A percentile compares a stretch with the other conserved stretches of the same genome.
Evolutionary conservation across 2,329 filamentous ascomycete species (phyloP).

Genomic region (Chaetothyriales sp.): DNA sequence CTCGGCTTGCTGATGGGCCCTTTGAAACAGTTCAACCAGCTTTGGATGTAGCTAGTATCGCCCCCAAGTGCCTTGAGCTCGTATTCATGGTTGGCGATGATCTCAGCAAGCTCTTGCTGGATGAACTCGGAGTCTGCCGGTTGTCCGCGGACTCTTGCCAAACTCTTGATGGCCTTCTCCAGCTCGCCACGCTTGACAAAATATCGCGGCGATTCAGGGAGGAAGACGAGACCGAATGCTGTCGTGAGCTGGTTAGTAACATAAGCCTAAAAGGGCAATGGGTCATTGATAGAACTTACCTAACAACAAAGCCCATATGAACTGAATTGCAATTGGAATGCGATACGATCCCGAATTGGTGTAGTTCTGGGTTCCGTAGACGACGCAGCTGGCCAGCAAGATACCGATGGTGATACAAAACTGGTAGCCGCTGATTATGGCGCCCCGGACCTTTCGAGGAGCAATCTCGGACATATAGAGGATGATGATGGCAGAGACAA

Average conservation of each 20-base stretch:
- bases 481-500: constrained; percentile 72
- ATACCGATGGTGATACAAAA: constrained; percentile 62
- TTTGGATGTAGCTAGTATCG: too few relatives aligned
- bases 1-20: constrained; percentile 25
- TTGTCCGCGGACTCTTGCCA: constrained; percentile 61
- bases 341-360: constrained; percentile 56
- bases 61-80: constrained; percentile 45
- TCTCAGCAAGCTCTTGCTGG: constrained; percentile 65
- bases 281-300: too few relatives aligned
- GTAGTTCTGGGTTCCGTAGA: constrained; percentile 50
- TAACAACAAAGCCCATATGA: constrained; percentile 36
- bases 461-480: constrained; percentile 82
- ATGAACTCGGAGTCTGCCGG: constrained; percentile 57
- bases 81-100: constrained; percentile 78
- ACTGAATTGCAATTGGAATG: constrained; percentile 55
- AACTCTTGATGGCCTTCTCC: constrained; percentile 46
- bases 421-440: constrained; percentile 48
- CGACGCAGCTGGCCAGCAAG: constrained; percentile 53
- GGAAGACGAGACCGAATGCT: constrained; percentile 46
- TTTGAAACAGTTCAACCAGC: constrained; percentile 23
- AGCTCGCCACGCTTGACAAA: constrained; percentile 61
- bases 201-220: constrained; percentile 51
- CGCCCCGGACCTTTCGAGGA: constrained; percentile 29
- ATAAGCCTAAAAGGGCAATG: too few relatives aligned
- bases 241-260: too few relatives aligned